phyloP scores from a whole-genome alignment of 163 green algal species.

The Coccomyxa subellipsoidea region DNA sequence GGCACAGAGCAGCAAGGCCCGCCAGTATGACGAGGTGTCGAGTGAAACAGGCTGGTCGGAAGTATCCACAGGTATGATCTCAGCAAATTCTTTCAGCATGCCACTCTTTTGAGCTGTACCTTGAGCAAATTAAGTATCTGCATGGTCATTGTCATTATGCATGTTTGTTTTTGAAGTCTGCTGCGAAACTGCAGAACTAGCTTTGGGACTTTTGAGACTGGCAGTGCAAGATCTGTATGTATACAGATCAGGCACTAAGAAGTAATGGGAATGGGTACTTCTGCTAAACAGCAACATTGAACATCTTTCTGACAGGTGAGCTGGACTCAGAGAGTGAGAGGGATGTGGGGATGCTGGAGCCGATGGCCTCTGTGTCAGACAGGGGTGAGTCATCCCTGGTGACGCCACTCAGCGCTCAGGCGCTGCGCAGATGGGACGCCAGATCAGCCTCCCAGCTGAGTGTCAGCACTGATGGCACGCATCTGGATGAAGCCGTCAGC shows the following conservation, averaged over 20 bases:
- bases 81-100: no score
- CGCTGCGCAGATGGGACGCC: background rate
- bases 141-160: no score
- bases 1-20: background rate
- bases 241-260: no score
- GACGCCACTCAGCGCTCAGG: background rate
- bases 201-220: no score
- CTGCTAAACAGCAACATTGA: no score
- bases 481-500: background rate
- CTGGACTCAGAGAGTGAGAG: background rate
- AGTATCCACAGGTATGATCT: background rate
- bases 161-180: no score
- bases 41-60: background rate
- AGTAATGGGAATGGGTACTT: no score
- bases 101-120: no score
- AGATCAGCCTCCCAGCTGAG: background rate
- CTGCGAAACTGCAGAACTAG: no score
- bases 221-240: no score
- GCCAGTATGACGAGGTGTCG: background rate
- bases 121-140: no score
- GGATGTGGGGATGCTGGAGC: background rate
- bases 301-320: no score
- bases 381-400: background rate
- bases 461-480: background rate
- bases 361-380: background rate